phyloP scores from a whole-genome alignment of 225 moss, liverwort and hornwort genomes.

The Straminergon stramineum region DNA sequence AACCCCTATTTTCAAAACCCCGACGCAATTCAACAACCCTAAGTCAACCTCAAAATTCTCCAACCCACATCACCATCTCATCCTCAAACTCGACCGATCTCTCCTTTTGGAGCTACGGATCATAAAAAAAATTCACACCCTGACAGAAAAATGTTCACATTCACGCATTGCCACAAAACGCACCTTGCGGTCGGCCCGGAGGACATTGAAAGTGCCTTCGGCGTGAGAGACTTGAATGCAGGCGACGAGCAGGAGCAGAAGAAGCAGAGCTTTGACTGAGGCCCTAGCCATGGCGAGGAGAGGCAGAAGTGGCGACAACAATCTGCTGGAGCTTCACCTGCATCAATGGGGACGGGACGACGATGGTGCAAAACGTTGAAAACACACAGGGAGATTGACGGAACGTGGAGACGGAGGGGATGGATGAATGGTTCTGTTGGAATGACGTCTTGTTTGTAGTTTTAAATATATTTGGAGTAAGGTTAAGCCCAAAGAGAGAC shows the following conservation, averaged over 20 bases:
- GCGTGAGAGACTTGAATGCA: background rate
- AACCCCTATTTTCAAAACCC: background rate
- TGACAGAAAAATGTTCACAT: background rate
- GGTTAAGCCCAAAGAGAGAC: background rate
- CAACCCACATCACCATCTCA: background rate
- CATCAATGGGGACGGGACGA: background rate
- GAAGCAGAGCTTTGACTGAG: background rate
- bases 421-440: background rate
- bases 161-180: background rate
- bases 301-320: background rate
- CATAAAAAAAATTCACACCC: background rate
- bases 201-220: background rate
- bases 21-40: background rate
- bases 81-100: background rate
- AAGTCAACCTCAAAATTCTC: background rate
- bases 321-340: background rate
- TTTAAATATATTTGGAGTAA: background rate
- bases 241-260: background rate
- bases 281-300: conserved; percentile 11
- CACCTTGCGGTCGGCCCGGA: conserved; percentile 35
- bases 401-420: background rate
- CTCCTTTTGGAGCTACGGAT: background rate
- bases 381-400: background rate
- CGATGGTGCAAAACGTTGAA: background rate
- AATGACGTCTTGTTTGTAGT: background rate